Base-by-base conservation (phyloP, 164 flowering plant genomes). In the Warburgia ugandensis region DNA sequence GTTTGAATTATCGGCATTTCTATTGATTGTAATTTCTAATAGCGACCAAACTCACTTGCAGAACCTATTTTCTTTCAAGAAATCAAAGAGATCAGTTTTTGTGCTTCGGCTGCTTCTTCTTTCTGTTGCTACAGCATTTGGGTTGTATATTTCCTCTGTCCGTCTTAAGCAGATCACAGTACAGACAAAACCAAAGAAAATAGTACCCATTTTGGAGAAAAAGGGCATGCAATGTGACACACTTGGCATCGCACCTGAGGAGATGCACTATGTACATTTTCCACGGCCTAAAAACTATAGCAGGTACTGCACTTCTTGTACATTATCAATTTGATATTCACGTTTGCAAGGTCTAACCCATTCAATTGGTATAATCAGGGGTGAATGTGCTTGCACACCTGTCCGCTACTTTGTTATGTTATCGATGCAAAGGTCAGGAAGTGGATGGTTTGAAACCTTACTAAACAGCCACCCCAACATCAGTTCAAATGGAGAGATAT, bases 401-500 rank as follows among this genome's bases (percentile, higher is more conserved):
- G 92, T 85, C 25, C 73, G 77, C 7, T 77, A 72, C 60, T 85
- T 85, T 67, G 82, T 71, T 11, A 79, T 85, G 40, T 11, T 89
- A 40, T 79, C 91, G 3, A 77, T 73, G 80, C 96, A 88, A 67
- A 76, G 96, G 64, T 88, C 96, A 2, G 96, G 96, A 27, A 88
- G 94, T 69, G 96, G 96, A 45, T 88, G 96, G 96, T 88, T 87
- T 59, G 96, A 87, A 66, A 82, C 94, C 11, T 55, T 87, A 21
- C 58, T 87, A 40, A 87, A 84, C 52, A 87, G 94, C 63, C 96
- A 84, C 68, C 58, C 61, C n/a, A 87, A 84, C 56, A 73, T 87
- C 5, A 87, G 91, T 52, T 87, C 88, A 4, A 87, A 87, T 61
- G 96, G 96, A 16, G 96, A 87, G 65, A 80, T 87, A 43, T 87